Evolutionary conservation across 2,329 filamentous ascomycete species (phyloP), one percentile per base, ranked within the genome.

Genomic region (Botrytis cinerea): DNA sequence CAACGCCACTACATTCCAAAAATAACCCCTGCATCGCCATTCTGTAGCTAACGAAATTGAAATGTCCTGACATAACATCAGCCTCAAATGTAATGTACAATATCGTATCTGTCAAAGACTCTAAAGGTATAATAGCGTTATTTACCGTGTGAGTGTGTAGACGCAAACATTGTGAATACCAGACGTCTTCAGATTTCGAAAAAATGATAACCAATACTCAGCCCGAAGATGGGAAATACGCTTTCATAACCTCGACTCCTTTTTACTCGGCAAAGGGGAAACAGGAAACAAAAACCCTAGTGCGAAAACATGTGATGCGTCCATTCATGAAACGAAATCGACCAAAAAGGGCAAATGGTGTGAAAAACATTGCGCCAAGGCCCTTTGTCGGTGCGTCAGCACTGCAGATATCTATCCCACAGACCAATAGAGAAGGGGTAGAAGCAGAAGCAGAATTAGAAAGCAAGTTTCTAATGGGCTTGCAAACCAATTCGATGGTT

Each of bases 261-360:
- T 22, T n/a, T 4, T 28, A 9, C 10, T 71, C 59, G 9, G 69
- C 59, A 54, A 63, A 38, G 10, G 69, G 43, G 59, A 62, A 43
- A 43, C 62, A 63, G 59, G 59, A 71, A 32, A 63, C 59, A 4
- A 48, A 32, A 10, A 71, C 45, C 2, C 22, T 71, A 20, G 69
- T 71, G 28, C 69, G 69, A n/a, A 71, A 25, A 71, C 69, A 71
- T 51, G 69, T 71, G 22, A 71, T 71, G 69, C 69, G 69, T 9
- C 59, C 43, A 38, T 71, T 63, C 9, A 71, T 71, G 69, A 71
- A 45, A 46, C 40, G 62, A 9, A 71, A 61, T 28, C 69, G 59
- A 16, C 59, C 59, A 4, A 71, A 71, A 43, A 71, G 25, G 32
- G 59, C 38, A 71, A 63, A 71, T 43, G 59, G 45, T 4, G 32